phyloP scores from a whole-genome alignment of 768 basidiomycete genomes.

The Lyophyllum decastes region DNA sequence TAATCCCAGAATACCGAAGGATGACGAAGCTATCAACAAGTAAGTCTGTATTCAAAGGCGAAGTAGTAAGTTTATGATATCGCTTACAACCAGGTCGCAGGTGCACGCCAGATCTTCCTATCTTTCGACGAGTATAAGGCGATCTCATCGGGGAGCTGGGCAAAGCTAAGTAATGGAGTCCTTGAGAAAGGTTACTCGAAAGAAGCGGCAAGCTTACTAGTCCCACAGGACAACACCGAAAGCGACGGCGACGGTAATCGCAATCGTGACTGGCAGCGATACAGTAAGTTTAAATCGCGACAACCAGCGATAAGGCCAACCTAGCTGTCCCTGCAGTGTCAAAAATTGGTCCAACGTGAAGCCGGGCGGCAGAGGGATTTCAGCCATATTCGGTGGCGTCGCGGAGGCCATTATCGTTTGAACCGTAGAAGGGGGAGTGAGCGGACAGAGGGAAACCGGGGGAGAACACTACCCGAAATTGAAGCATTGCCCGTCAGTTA shows the following conservation, averaged over 20 bases:
- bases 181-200: not conserved
- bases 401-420: constrained; percentile 7
- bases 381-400: constrained; percentile 12
- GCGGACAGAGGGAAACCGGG: not conserved
- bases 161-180: constrained; percentile 19
- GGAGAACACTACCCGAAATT: not conserved
- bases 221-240: constrained; percentile 34
- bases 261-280: constrained; percentile 15
- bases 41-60: not conserved
- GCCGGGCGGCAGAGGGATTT: constrained; percentile 21
- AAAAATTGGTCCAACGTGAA: constrained; percentile 19
- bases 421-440: not conserved
- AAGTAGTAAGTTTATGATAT: not conserved
- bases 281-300: not conserved
- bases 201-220: constrained; percentile 21
- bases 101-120: constrained; percentile 26
- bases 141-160: constrained; percentile 29
- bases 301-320: constrained; percentile 1
- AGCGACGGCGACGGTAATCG: constrained; percentile 29
- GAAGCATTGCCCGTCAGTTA: not conserved
- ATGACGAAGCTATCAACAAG: constrained; percentile 26
- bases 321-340: constrained; percentile 19
- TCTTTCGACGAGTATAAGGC: constrained; percentile 22
- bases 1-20: constrained; percentile 33
- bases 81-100: constrained; percentile 32